Percentiles rank a stretch among this genome's conserved stretches.
phyloP scores from a whole-genome alignment of 1,284 basidiomycete species.

The Boletellus deceptivus region DNA sequence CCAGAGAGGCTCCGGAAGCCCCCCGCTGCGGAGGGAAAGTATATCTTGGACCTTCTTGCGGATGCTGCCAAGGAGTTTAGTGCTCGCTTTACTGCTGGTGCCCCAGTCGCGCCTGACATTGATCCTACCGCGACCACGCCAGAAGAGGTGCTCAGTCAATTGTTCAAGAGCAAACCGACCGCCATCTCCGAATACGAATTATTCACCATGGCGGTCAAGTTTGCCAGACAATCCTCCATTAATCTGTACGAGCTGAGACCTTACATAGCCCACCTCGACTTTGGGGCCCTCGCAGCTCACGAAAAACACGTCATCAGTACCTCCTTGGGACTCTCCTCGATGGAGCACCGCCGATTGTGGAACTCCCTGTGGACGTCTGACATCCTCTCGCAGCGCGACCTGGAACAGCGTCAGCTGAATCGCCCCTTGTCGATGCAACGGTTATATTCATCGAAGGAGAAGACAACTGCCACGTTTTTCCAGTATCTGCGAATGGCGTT shows the following conservation, averaged over 20 bases:
- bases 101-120: conserved; percentile 18
- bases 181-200: conserved; percentile 59
- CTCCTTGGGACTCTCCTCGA: conserved; percentile 38
- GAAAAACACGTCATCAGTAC: conserved; percentile 53
- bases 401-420: conserved; percentile 48
- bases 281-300: conserved; percentile 48
- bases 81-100: conserved; percentile 34
- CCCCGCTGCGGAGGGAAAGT: conserved; percentile 43
- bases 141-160: conserved; percentile 41
- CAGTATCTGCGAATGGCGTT: conserved; percentile 55
- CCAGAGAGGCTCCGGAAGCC: conserved; percentile 33
- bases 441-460: conserved; percentile 54
- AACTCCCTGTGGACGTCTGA: conserved; percentile 61
- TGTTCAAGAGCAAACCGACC: conserved; percentile 49
- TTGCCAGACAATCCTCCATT: conserved; percentile 45
- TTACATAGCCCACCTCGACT: conserved; percentile 51
- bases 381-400: conserved; percentile 48
- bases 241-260: conserved; percentile 38
- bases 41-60: conserved; percentile 53
- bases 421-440: conserved; percentile 55
- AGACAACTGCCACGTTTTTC: conserved; percentile 57
- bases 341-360: conserved; percentile 51
- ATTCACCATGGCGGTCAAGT: conserved; percentile 46
- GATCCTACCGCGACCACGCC: conserved; percentile 24
- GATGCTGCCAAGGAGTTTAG: conserved; percentile 47